Conservation (phyloP, 306 rosid species). For the Corylus heterophylla region DNA sequence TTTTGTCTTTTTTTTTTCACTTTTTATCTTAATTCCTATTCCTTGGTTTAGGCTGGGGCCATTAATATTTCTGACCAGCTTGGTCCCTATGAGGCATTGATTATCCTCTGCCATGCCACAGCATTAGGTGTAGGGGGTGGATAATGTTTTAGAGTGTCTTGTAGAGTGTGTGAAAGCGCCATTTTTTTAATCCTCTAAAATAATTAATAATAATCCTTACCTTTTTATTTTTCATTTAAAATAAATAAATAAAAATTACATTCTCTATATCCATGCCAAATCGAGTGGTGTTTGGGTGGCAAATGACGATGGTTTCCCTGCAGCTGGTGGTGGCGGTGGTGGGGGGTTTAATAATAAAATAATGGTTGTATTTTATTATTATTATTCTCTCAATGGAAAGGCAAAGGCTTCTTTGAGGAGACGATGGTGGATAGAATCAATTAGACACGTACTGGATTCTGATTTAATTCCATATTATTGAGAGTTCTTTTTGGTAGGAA, state of each 20-base stretch:
- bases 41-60: too few relatives aligned
- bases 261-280: not conserved
- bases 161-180: too few relatives aligned
- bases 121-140: too few relatives aligned
- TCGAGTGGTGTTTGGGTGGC: not conserved
- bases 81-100: too few relatives aligned
- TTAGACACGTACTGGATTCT: constrained; percentile 32
- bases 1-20: too few relatives aligned
- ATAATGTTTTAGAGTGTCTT: too few relatives aligned
- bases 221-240: too few relatives aligned
- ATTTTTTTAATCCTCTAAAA: too few relatives aligned
- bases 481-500: constrained; percentile 12
- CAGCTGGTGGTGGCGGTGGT: constrained; percentile 5
- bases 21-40: too few relatives aligned
- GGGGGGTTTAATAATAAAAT: not conserved
- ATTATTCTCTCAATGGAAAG: constrained; percentile 15
- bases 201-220: too few relatives aligned
- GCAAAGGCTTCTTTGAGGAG: constrained; percentile 5
- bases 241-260: not conserved
- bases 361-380: not conserved
- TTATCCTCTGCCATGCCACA: too few relatives aligned
- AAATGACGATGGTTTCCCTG: not conserved
- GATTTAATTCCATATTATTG: constrained; percentile 22
- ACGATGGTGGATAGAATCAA: constrained; percentile 37
- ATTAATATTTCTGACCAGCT: too few relatives aligned